Percentiles rank a stretch among this genome's conserved stretches.
These are phyloP conservation scores for Whalleya microplaca DNA, from an alignment of 2,329 filamentous ascomycete genomes.

Conservation along the genomic window DNA sequence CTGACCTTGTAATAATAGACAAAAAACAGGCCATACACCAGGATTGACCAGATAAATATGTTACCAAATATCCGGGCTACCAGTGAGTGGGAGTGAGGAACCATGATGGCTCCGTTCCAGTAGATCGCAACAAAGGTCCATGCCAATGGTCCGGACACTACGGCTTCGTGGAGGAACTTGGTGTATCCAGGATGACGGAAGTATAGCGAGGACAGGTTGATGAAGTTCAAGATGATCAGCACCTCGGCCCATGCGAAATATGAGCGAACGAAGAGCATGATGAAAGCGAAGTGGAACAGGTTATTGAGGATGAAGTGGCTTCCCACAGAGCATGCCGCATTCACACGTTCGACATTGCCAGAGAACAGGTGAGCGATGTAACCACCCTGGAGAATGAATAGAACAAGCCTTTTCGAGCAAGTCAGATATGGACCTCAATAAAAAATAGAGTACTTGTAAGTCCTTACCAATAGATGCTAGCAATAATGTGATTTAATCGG, in stretches of 20 bases:
- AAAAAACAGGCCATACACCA: slow-evolving; percentile 78
- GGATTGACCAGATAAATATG: slow-evolving; percentile 83
- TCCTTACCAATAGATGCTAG: slow-evolving; percentile 75
- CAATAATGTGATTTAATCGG: slow-evolving; percentile 67
- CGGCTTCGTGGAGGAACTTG: slow-evolving; percentile 75
- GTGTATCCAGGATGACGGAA: slow-evolving; percentile 76
- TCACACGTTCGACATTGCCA: slow-evolving; percentile 62
- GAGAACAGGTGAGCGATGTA: slow-evolving; percentile 81
- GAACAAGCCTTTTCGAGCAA: slow-evolving; percentile 58
- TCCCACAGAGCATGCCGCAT: slow-evolving; percentile 75
- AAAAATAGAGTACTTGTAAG: neutral
- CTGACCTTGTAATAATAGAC: slow-evolving; percentile 71
- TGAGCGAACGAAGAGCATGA: slow-evolving; percentile 79
- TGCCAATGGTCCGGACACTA: slow-evolving; percentile 76
- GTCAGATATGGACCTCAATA: neutral
- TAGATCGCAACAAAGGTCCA: slow-evolving; percentile 88
- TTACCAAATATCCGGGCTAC: slow-evolving; percentile 82
- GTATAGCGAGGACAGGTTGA: slow-evolving; percentile 79
- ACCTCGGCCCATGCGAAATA: slow-evolving; percentile 78
- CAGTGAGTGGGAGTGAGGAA: slow-evolving; percentile 67
- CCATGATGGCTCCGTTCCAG: slow-evolving; percentile 85
- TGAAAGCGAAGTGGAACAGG: slow-evolving; percentile 78
- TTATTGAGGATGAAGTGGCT: slow-evolving; percentile 87
- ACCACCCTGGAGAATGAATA: slow-evolving; percentile 75
- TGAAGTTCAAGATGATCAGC: slow-evolving; percentile 77